Conservation (phyloP, 495 filamentous ascomycete species). For the Trichoderma virens region DNA sequence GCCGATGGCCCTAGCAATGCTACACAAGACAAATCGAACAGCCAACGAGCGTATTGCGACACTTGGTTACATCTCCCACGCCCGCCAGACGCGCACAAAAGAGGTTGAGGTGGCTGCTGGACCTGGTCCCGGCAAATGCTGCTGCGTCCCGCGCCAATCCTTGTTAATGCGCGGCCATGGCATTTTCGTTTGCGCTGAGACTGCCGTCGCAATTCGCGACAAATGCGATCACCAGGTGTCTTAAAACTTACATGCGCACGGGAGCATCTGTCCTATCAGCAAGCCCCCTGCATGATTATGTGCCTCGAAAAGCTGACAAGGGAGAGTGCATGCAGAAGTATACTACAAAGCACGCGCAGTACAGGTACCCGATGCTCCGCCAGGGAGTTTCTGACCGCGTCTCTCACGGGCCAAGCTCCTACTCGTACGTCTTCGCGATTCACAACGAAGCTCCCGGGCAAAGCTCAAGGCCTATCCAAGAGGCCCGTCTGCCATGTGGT, state of each 20-base stretch:
- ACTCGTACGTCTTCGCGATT: neutral
- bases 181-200: neutral
- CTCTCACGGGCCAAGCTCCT: neutral
- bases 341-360: neutral
- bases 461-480: neutral
- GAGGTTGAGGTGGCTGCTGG: too few species aligned
- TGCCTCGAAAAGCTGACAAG: neutral
- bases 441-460: neutral
- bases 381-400: too few species aligned
- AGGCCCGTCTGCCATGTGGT: conserved; percentile 7
- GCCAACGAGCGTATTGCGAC: neutral
- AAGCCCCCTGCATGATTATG: conserved; percentile 1
- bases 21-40: too few species aligned
- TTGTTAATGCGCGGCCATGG: too few species aligned
- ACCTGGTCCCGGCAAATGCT: too few species aligned
- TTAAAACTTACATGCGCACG: neutral
- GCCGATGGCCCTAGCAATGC: too few species aligned
- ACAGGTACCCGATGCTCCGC: too few species aligned
- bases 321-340: conserved; percentile 1
- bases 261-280: neutral
- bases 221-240: neutral
- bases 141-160: too few species aligned
- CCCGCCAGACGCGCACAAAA: neutral
- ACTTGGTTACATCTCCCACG: neutral
- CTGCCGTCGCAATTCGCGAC: neutral